These are phyloP conservation scores for Cavenderia fasciculata DNA, from an alignment of 78 protist species.

Conservation along the genomic window DNA sequence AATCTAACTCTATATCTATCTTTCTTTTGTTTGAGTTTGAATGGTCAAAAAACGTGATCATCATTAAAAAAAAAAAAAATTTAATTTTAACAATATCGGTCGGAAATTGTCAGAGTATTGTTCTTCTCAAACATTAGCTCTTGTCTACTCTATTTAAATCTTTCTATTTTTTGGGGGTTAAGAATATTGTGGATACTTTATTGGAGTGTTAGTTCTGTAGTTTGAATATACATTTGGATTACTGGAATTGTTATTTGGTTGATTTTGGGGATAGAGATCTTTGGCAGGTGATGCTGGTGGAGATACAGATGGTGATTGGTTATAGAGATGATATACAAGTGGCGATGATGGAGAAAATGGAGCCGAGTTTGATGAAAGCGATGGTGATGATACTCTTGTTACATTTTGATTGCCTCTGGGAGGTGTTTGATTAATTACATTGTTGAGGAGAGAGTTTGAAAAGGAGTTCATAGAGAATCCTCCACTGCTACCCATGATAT, in stretches of 20 bases:
- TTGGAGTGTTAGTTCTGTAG: neutral
- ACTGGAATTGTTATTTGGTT: neutral
- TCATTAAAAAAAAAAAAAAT: neutral
- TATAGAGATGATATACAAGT: slow-evolving; percentile 15
- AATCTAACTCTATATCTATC: too few species aligned
- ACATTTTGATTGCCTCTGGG: neutral
- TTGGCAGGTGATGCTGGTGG: slow-evolving; percentile 57
- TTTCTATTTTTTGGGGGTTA: slow-evolving; percentile 2
- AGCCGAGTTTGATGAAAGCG: slow-evolving; percentile 32
- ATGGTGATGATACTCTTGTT: slow-evolving; percentile 19
- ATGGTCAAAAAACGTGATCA: neutral
- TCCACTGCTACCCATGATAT: slow-evolving; percentile 95
- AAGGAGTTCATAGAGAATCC: slow-evolving; percentile 74
- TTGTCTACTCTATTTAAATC: neutral
- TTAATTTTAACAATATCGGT: neutral
- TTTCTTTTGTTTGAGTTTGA: too few species aligned
- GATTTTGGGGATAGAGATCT: neutral
- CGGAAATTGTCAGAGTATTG: neutral
- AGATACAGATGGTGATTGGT: neutral
- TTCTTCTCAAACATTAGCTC: neutral
- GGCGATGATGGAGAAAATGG: slow-evolving; percentile 43
- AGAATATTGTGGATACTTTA: neutral
- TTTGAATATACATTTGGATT: slow-evolving; percentile 50
- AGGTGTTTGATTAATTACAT: neutral
- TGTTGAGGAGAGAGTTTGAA: neutral